Evolutionary conservation across 225 moss, liverwort and hornwort species (phyloP), one percentile per base, ranked within the genome.

Genomic region (Ulota crispa): DNA sequence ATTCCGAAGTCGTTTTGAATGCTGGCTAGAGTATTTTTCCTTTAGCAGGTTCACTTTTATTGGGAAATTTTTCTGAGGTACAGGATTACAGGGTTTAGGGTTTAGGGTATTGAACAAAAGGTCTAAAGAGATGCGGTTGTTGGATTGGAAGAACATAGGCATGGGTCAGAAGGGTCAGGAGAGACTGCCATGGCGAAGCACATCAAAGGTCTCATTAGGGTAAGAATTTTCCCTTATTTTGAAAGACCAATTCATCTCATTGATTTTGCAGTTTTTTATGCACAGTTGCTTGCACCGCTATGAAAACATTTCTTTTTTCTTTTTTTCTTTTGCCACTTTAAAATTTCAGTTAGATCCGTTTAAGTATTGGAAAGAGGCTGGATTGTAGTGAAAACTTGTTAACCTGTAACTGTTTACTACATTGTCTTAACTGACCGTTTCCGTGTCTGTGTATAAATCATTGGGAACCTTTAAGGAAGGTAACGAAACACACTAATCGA

Each of bases 111-210:
- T 70, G 31, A 75, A 18, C 76, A 50, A 62, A 47, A 60, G 63
- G 18, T 41, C 79, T 85, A 50, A 88, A 37, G 55, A 56, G 77
- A 47, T 56, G 72, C 6, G 80, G 68, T 34, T 23, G 60, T 84
- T 81, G 82, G 54, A 59, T 68, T 81, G 59, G 78, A 90, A 92
- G 92, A 88, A 73, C 91, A 92, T 68, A 81, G 83, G 78, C 89
- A 89, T 82, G 87, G 68, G 70, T n/a, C 82, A 68, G 77, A 82
- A 75, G 88, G 45, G 26, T 37, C 63, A 5, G 78, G 55, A 63
- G 88, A 90, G 84, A 91, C 93, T 41, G 75, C 85, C 55, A 92
- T 96, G 89, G 85, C 85, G 52, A 96, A 94, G 78, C 96, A 99
- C 56, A 86, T 99, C 69, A 89, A 92, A 80, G 87, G 94, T 75